A percentile compares a stretch with the other conserved stretches of the same genome.
These are phyloP conservation scores for Fusarium citri DNA, from an alignment of 2,329 filamentous ascomycete genomes.

Conservation along the genomic window DNA sequence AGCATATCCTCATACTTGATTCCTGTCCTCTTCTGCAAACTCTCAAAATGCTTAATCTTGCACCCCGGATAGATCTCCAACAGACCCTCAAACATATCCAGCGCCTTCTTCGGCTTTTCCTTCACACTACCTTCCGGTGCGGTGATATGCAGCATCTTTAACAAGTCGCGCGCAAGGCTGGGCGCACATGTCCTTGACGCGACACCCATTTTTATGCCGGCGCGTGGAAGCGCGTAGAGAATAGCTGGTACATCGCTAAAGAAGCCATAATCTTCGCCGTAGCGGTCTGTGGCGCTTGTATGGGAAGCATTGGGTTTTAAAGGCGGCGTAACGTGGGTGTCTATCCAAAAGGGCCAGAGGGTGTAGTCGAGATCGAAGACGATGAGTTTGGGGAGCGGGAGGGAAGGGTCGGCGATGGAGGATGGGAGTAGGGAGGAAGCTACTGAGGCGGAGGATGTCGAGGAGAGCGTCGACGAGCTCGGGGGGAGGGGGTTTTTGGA, in stretches of 20 bases:
- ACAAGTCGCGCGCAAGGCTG: slow-evolving; percentile 81
- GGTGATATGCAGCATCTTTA: slow-evolving; percentile 75
- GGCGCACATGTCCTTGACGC: slow-evolving; percentile 86
- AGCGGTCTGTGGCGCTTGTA: slow-evolving; percentile 62
- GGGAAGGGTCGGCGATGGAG: slow-evolving; percentile 62
- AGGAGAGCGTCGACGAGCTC: slow-evolving; percentile 39
- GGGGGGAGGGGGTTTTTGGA: slow-evolving; percentile 45
- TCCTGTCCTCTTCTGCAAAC: slow-evolving; percentile 76
- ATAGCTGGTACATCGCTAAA: slow-evolving; percentile 77
- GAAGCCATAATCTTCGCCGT: slow-evolving; percentile 76
- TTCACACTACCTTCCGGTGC: slow-evolving; percentile 29
- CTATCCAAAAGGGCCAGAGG: slow-evolving; percentile 98
- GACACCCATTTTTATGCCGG: slow-evolving; percentile 70
- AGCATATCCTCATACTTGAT: slow-evolving; percentile 86
- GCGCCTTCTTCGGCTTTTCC: slow-evolving; percentile 57
- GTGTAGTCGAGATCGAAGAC: slow-evolving; percentile 99
- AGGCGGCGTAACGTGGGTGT: slow-evolving; percentile 87
- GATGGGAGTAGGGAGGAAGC: slow-evolving; percentile 50
- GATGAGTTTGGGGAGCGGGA: slow-evolving; percentile 82
- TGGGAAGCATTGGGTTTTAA: slow-evolving; percentile 63
- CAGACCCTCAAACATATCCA: slow-evolving; percentile 70
- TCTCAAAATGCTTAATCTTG: slow-evolving; percentile 88
- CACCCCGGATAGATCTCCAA: slow-evolving; percentile 78
- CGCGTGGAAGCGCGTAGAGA: slow-evolving; percentile 66
- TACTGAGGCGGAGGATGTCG: slow-evolving; percentile 49